phyloP scores from a whole-genome alignment of 441 rosid species.

The Gossypium lobatum region DNA sequence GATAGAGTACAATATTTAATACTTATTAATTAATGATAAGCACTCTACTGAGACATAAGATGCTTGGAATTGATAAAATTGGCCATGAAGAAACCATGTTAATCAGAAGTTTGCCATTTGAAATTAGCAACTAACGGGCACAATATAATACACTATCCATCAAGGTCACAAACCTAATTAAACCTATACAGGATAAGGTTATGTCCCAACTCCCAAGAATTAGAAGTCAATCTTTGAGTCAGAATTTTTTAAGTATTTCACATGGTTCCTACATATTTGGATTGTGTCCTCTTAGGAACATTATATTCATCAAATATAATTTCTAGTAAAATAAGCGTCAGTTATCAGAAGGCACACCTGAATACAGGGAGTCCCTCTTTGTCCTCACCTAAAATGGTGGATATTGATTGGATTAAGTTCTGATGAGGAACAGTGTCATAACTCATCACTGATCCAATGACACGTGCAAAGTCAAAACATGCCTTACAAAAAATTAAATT shows the following conservation, averaged over 20 bases:
- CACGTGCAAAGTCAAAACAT: slow-evolving; percentile 83
- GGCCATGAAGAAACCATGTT: not conserved
- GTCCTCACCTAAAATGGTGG: slow-evolving; percentile 65
- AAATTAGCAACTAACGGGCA: not conserved
- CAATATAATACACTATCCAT: not conserved
- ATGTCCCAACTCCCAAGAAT: not conserved
- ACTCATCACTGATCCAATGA: slow-evolving; percentile 59
- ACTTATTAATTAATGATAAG: not conserved
- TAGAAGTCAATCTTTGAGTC: not conserved
- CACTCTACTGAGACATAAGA: not conserved
- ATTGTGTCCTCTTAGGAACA: not conserved
- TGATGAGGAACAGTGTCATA: slow-evolving; percentile 69
- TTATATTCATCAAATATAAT: not conserved
- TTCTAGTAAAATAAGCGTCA: not conserved
- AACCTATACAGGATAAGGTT: slow-evolving; percentile 7
- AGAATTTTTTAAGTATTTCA: not conserved
- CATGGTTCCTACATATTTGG: not conserved
- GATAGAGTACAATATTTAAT: not conserved
- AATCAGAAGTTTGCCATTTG: not conserved
- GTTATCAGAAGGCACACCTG: slow-evolving; percentile 48
- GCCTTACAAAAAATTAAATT: slow-evolving; percentile 66
- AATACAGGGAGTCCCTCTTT: slow-evolving; percentile 59
- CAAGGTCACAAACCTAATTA: not conserved
- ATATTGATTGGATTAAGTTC: slow-evolving; percentile 67
- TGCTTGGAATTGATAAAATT: slow-evolving; percentile 4